These are phyloP conservation scores for Ceratocystis variospora DNA, from an alignment of 2,329 filamentous ascomycete genomes.

Conservation along the genomic window DNA sequence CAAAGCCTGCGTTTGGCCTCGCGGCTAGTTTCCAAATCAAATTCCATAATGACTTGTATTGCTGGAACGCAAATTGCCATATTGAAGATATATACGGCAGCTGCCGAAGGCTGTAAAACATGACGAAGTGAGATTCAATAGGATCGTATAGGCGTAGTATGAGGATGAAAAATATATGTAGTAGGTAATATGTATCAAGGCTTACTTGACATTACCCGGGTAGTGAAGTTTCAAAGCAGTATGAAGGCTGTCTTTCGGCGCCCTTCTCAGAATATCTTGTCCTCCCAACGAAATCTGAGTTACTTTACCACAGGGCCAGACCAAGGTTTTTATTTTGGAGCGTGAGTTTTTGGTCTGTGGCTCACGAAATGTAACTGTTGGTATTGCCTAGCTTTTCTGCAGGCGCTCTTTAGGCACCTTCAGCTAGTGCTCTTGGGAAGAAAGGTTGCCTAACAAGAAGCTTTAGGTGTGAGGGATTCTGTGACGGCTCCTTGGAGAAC, in stretches of 20 bases:
- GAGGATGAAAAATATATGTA: not conserved
- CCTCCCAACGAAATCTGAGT: not conserved
- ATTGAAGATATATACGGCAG: conserved; percentile 18
- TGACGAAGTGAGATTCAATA: conserved; percentile 6
- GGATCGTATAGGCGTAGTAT: not conserved
- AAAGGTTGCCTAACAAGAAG: not conserved
- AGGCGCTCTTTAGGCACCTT: conserved; percentile 11
- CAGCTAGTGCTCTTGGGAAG: not conserved
- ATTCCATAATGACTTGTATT: conserved; percentile 19
- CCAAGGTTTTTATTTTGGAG: conserved; percentile 1
- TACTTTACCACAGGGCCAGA: not conserved
- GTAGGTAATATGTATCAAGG: not conserved
- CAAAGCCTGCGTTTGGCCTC: conserved; percentile 17
- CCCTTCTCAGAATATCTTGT: not conserved
- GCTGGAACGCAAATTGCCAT: conserved; percentile 19
- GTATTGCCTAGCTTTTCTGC: not conserved
- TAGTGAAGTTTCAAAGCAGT: not conserved
- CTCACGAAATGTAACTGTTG: conserved; percentile 2
- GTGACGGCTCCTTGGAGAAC: not conserved
- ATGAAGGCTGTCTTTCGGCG: not conserved
- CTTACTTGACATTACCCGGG: not conserved
- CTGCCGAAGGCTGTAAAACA: conserved; percentile 18
- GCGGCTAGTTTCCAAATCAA: conserved; percentile 18
- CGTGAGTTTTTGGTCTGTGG: conserved; percentile 3
- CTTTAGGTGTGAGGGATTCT: not conserved